Conservation (phyloP, 768 basidiomycete genomes). For the Calocybe cyanea region DNA sequence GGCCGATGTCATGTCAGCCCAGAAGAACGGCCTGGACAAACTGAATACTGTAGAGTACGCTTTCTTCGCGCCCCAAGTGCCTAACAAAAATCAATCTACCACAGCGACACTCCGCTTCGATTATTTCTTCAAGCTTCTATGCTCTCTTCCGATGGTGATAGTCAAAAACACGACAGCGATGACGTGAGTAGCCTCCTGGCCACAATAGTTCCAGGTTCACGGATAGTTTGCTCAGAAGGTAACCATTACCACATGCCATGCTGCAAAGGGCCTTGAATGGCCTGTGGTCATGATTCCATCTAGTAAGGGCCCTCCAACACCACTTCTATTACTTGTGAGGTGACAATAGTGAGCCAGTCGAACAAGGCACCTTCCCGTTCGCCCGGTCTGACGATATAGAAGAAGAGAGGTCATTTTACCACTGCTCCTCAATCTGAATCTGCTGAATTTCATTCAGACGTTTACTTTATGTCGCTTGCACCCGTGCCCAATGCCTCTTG, state of each 20-base stretch:
- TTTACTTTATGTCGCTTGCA: slow-evolving; percentile 85
- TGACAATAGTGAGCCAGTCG: slow-evolving; percentile 44
- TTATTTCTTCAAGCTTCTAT: slow-evolving; percentile 8
- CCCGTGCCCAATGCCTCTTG: slow-evolving; percentile 72
- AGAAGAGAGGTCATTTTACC: slow-evolving; percentile 68
- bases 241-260: slow-evolving; percentile 68
- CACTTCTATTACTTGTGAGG: slow-evolving; percentile 1
- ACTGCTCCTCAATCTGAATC: background rate
- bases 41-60: slow-evolving; percentile 43
- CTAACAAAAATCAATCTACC: slow-evolving; percentile 46
- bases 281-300: slow-evolving; percentile 82
- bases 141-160: slow-evolving; percentile 46
- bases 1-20: slow-evolving; percentile 17
- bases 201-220: background rate
- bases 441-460: slow-evolving; percentile 42
- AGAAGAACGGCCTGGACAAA: slow-evolving; percentile 5
- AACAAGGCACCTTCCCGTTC: slow-evolving; percentile 73
- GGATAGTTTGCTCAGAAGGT: slow-evolving; percentile 10
- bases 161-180: slow-evolving; percentile 40
- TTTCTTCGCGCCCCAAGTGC: slow-evolving; percentile 53
- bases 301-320: slow-evolving; percentile 30
- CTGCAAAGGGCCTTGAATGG: slow-evolving; percentile 92
- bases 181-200: slow-evolving; percentile 8
- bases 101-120: slow-evolving; percentile 4
- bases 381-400: slow-evolving; percentile 68